These are phyloP conservation scores for Kluyveromyces aestuarii DNA, from an alignment of 805 yeast genomes.

Conservation along the genomic window DNA sequence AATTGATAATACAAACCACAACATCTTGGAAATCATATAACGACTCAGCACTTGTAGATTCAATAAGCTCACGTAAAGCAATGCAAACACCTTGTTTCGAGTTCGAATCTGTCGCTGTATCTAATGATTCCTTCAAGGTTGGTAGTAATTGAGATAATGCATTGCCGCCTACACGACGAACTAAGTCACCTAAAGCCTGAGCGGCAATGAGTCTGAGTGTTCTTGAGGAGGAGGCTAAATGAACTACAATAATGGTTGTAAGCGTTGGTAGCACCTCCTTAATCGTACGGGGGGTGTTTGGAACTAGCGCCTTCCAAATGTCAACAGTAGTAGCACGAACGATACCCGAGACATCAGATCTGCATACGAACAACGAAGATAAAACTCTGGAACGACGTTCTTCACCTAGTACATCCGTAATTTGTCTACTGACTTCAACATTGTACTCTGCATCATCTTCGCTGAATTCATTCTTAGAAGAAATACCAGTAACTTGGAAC, in stretches of 20 bases:
- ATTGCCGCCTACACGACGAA: conserved; percentile 84
- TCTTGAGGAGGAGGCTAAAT: conserved; percentile 75
- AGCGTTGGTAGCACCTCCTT: conserved; percentile 85
- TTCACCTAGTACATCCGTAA: conserved; percentile 72
- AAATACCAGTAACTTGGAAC: conserved; percentile 88
- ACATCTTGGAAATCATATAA: conserved; percentile 55
- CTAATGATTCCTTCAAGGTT: conserved; percentile 59
- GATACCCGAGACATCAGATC: conserved; percentile 80
- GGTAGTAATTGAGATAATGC: conserved; percentile 82
- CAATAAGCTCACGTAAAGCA: conserved; percentile 79
- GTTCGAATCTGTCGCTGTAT: conserved; percentile 56
- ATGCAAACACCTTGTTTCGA: conserved; percentile 95
- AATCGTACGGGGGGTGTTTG: conserved; percentile 90
- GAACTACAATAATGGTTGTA: conserved; percentile 67
- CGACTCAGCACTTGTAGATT: conserved; percentile 55
- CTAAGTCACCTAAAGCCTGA: conserved; percentile 87
- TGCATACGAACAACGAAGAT: conserved; percentile 82
- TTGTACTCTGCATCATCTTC: conserved; percentile 36
- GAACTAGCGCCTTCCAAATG: conserved; percentile 93
- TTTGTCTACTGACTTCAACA: conserved; percentile 49
- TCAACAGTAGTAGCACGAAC: conserved; percentile 88
- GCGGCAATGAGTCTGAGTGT: conserved; percentile 83
- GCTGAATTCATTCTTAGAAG: conserved; percentile 60
- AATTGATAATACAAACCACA: conserved; percentile 67
- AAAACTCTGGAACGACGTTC: conserved; percentile 83